Evolutionary conservation across 305 asterid species (phyloP).

Genomic region (Plantago coronopus): DNA sequence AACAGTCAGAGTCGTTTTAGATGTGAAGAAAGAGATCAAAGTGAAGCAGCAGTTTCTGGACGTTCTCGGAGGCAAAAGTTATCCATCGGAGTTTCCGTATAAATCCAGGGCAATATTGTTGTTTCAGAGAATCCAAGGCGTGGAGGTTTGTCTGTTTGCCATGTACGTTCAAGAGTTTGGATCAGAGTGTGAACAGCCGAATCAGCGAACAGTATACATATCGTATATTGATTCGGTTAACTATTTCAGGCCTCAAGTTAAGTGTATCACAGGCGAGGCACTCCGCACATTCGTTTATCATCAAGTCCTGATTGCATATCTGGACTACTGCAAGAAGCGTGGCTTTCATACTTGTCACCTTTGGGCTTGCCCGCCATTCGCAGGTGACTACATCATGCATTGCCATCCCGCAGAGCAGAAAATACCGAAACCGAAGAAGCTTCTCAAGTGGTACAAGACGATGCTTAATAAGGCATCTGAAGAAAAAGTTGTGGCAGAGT

Average conservation of each 20-base stretch:
- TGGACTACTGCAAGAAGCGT: conserved; percentile 62
- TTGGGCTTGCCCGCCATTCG: conserved; percentile 84
- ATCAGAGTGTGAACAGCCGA: conserved; percentile 65
- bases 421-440: conserved; percentile 54
- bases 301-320: conserved; percentile 78
- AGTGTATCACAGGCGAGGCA: conserved; percentile 51
- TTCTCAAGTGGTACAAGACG: conserved; percentile 66
- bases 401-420: conserved; percentile 80
- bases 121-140: conserved; percentile 71
- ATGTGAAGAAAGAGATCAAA: conserved; percentile 44
- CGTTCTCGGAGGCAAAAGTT: conserved; percentile 45
- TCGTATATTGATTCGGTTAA: conserved; percentile 81
- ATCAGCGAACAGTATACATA: conserved; percentile 59
- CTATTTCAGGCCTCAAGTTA: conserved; percentile 63
- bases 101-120: conserved; percentile 67
- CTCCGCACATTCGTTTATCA: conserved; percentile 74
- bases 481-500: conserved; percentile 49
- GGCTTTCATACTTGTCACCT: conserved; percentile 67
- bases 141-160: conserved; percentile 61
- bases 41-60: conserved; percentile 63
- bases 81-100: conserved; percentile 64
- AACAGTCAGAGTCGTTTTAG: conserved; percentile 60
- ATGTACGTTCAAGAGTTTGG: conserved; percentile 85
- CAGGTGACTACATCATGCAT: conserved; percentile 70
- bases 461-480: conserved; percentile 52